These are phyloP conservation scores for Yamadazyma sp. DNA, from an alignment of 1,139 yeast genomes.

Conservation along the genomic window DNA sequence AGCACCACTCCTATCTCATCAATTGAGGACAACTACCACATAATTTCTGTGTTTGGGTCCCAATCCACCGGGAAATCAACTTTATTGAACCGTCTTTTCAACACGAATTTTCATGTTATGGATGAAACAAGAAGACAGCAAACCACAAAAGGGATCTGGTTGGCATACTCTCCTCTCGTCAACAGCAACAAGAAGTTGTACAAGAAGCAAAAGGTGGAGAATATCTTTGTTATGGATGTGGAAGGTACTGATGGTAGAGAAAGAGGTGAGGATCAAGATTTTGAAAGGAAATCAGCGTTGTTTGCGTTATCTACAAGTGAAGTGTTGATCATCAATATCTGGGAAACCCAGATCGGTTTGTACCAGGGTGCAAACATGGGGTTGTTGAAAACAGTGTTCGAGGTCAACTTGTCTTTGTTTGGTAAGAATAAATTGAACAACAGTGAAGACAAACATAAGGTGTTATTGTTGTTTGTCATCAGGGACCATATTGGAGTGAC, in stretches of 20 bases:
- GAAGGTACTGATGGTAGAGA: slow-evolving; percentile 99
- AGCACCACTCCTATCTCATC: slow-evolving; percentile 27
- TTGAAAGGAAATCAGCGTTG: slow-evolving; percentile 92
- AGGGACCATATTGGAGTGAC: slow-evolving; percentile 91
- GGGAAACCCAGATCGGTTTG: slow-evolving; percentile 97
- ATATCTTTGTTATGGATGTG: slow-evolving; percentile 86
- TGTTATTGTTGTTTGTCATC: slow-evolving; percentile 80
- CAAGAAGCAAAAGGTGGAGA: slow-evolving; percentile 23
- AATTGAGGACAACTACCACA: slow-evolving; percentile 76
- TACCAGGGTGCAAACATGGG: slow-evolving; percentile 99
- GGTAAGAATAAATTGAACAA: slow-evolving; percentile 41
- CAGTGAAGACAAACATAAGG: slow-evolving; percentile 53
- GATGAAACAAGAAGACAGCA: slow-evolving; percentile 77
- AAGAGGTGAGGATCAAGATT: slow-evolving; percentile 97
- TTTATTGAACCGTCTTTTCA: slow-evolving; percentile 77
- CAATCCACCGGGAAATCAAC: slow-evolving; percentile 97
- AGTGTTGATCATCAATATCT: slow-evolving; percentile 83
- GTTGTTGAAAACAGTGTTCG: slow-evolving; percentile 89
- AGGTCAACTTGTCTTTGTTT: slow-evolving; percentile 85
- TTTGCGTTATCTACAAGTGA: slow-evolving; percentile 94
- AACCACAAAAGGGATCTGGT: slow-evolving; percentile 95
- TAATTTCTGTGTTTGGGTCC: slow-evolving; percentile 94
- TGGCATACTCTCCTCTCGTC: slow-evolving; percentile 59
- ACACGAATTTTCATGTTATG: slow-evolving; percentile 91
- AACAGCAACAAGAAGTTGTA: slow-evolving; percentile 21